Base-by-base conservation (phyloP, 2,329 filamentous ascomycete species). In the Penicillium griseofulvum region DNA sequence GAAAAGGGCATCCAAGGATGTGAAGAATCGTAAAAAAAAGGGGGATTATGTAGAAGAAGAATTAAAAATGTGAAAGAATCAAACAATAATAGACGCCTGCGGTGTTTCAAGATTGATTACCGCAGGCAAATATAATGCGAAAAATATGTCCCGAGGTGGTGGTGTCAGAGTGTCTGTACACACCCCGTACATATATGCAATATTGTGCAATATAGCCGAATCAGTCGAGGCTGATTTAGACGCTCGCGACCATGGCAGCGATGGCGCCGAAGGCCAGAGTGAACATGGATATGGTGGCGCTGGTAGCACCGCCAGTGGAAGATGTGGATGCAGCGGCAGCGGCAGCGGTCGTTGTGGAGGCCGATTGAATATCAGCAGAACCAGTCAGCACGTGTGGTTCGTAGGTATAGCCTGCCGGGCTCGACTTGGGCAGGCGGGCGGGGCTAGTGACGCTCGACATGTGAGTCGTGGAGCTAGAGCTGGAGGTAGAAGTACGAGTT, bases 331-430 rank as follows among this genome's bases (percentile, higher is more conserved):
- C 29, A 11, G 43, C 54, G 12, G 63, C 55, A 24, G 42, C 34
- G 14, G 39, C 50, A 14, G 51, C 57, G 26, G 55, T 51, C 12
- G 57, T 60, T 26, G 54, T 49, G 14, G 58, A 55, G 39, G 50
- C 19, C 49, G 39, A 34, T 28, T 54, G 49, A 39, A 65, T 62
- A 38, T 59, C 58, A 42, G 57, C 56, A 24, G 56, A 60, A 43
- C 56, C 62, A 16, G 63, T 65, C 52, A 66, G 63, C n/a, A 68
- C 62, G 39, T 71, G 68, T 2, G 68, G 66, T 22, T 61, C 59
- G 46, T 71, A 67, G 42, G 62, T 67, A 53, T 69, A 70, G 65
- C 64, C 64, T 38, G 60, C 59, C 16, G 58, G 42, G 48, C 56
- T 66, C 9, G 56, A 60, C 52, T 54, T 62, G 33, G 61, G 56